Conservation (phyloP, 2,329 filamentous ascomycete genomes). For the Pseudogymnoascus pannorum region DNA sequence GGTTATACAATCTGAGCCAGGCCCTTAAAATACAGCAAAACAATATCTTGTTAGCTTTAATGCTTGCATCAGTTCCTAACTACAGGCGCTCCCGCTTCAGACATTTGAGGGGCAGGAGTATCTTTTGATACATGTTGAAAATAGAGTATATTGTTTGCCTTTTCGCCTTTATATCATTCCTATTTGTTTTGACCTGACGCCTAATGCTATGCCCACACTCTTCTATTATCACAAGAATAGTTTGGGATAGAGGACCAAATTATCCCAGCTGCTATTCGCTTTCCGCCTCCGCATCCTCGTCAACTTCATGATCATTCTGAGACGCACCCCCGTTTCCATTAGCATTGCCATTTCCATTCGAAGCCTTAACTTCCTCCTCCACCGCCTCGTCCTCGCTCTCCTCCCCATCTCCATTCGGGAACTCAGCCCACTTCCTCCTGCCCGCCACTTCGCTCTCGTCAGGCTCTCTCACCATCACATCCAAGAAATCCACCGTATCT, state of each 20-base stretch:
- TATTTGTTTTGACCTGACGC: not conserved
- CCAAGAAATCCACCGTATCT: constrained; percentile 48
- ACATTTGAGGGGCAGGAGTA: not conserved
- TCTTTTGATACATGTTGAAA: not conserved
- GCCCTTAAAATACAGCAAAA: too few species aligned
- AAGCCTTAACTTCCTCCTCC: not conserved
- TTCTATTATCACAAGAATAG: not conserved
- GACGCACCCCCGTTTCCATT: not conserved
- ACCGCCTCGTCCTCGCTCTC: constrained; percentile 21
- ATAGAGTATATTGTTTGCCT: not conserved
- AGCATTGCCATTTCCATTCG: not conserved
- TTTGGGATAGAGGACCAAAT: not conserved
- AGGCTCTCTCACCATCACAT: constrained; percentile 49
- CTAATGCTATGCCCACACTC: not conserved
- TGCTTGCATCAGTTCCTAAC: too few species aligned
- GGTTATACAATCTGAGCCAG: too few species aligned
- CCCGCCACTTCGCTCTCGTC: constrained; percentile 44
- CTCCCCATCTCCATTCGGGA: constrained; percentile 23
- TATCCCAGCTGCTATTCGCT: constrained; percentile 9
- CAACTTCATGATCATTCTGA: constrained; percentile 15
- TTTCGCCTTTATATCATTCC: constrained; percentile 1
- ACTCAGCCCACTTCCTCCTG: constrained; percentile 43
- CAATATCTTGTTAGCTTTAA: too few species aligned
- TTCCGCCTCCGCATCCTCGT: constrained; percentile 13
- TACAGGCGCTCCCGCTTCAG: not conserved